Percentiles rank a stretch among this genome's conserved stretches.
Evolutionary conservation across 2,329 filamentous ascomycete genomes (phyloP).

Genomic region (Diaporthe caulivora): DNA sequence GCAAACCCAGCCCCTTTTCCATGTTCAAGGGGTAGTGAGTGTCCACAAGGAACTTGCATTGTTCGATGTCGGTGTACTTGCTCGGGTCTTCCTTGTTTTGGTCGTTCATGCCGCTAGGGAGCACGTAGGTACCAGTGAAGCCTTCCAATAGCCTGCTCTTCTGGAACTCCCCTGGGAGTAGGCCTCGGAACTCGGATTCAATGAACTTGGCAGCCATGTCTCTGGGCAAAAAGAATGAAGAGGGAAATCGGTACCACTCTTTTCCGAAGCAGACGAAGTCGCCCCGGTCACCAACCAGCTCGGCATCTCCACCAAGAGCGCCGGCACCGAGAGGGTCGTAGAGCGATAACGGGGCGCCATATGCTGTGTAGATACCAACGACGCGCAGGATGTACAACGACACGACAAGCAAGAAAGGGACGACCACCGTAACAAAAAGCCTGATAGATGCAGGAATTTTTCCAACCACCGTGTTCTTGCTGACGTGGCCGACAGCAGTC

Average conservation of each 20-base stretch:
- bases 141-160: conserved; percentile 78
- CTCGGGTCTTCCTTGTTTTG: conserved; percentile 85
- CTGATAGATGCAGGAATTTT: conserved; percentile 83
- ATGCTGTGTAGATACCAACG: conserved; percentile 82
- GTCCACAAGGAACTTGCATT: conserved; percentile 89
- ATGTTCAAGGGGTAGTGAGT: conserved; percentile 77
- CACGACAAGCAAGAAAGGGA: conserved; percentile 63
- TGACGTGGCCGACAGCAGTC: conserved; percentile 77
- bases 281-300: conserved; percentile 66
- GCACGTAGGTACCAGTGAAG: conserved; percentile 86
- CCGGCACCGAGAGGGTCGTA: conserved; percentile 75
- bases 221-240: conserved; percentile 89
- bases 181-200: conserved; percentile 87
- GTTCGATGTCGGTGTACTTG: conserved; percentile 85
- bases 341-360: conserved; percentile 81
- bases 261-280: conserved; percentile 91
- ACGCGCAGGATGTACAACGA: conserved; percentile 61
- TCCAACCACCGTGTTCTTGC: conserved; percentile 75
- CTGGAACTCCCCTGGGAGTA: conserved; percentile 91
- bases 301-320: conserved; percentile 54
- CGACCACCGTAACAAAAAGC: conserved; percentile 69
- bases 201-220: conserved; percentile 89
- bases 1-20: conserved; percentile 53
- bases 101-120: conserved; percentile 90
- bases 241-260: conserved; percentile 98